Base-by-base conservation (phyloP, 352 stramenopile species). In the Vaucheria bursata region DNA sequence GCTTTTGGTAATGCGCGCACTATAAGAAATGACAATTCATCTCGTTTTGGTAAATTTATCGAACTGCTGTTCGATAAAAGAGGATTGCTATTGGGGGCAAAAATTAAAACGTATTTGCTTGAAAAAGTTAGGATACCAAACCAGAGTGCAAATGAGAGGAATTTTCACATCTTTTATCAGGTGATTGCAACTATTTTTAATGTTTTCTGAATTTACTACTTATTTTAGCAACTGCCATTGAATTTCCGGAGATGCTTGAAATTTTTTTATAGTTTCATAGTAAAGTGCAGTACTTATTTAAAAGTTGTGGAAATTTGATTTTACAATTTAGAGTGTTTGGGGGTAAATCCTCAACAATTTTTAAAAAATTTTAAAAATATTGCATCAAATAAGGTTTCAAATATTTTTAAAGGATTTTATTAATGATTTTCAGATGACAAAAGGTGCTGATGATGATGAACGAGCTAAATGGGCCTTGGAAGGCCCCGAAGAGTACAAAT, bases 141-240 rank as follows among this genome's bases (percentile, higher is more conserved):
- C 1, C 89, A 93, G 59, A 86, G 90, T 79, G 77, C 93, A n/a
- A 86, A 92, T 3, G 96, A 99, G 86, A 87, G 96, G 8, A 98
- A 98, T 85, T 99, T 97, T 88, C 95, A 99, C 85, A 95, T 98
- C 52, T 99, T 99, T 84, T 99, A 99, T 85, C 91, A 98, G 85
- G 79, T 98, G 7, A 68, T 31, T 2, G 53, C 8, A 12, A 59
- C 45, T 59, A 12, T n/a, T n/a, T n/a, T n/a, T n/a, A n/a, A n/a
- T n/a, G n/a, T n/a, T n/a, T n/a, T n/a, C n/a, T n/a, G n/a, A n/a
- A n/a, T n/a, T n/a, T n/a, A n/a, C n/a, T n/a, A n/a, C n/a, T n/a
- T n/a, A n/a, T n/a, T n/a, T n/a, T n/a, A n/a, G n/a, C n/a, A n/a
- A n/a, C n/a, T n/a, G n/a, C n/a, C n/a, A n/a, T n/a, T n/a, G n/a